Conservation (phyloP, 1,284 basidiomycete genomes). For the Entoloma clypeatum region DNA sequence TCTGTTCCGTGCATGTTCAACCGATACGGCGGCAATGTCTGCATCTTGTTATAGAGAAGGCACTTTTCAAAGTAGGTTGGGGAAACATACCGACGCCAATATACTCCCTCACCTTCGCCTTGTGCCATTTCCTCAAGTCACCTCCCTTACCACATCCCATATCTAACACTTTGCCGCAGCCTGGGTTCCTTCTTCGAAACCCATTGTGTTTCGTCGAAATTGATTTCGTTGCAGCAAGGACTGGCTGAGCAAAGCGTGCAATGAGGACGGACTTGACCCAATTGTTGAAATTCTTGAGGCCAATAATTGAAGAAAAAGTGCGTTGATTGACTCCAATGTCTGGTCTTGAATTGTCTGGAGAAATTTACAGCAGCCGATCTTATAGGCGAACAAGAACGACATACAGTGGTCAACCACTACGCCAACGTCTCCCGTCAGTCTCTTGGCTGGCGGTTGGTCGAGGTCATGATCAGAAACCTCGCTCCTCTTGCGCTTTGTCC, state of each 20-base stretch:
- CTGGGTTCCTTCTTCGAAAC: slow-evolving; percentile 29
- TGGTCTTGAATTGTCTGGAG: slow-evolving; percentile 83
- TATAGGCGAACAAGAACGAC: slow-evolving; percentile 26
- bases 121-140: slow-evolving; percentile 94
- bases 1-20: slow-evolving; percentile 84
- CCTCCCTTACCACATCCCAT: slow-evolving; percentile 98
- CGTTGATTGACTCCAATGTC: slow-evolving; percentile 87
- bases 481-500: slow-evolving; percentile 40
- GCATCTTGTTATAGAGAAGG: slow-evolving; percentile 7
- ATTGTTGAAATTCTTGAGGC: slow-evolving; percentile 97
- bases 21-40: slow-evolving; percentile 91
- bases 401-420: slow-evolving; percentile 71
- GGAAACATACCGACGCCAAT: slow-evolving; percentile 73
- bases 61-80: slow-evolving; percentile 7
- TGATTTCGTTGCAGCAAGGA: slow-evolving; percentile 38
- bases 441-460: slow-evolving; percentile 48
- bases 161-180: slow-evolving; percentile 80
- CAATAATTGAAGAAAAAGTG: slow-evolving; percentile 92
- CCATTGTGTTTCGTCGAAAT: slow-evolving; percentile 25
- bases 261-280: slow-evolving; percentile 98
- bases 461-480: slow-evolving; percentile 48
- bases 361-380: slow-evolving; percentile 8
- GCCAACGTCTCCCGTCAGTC: slow-evolving; percentile 56
- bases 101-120: slow-evolving; percentile 78
- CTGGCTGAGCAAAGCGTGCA: slow-evolving; percentile 76